Conservation (phyloP, 73 alveolate genomes). For the Halteria grandinella region DNA sequence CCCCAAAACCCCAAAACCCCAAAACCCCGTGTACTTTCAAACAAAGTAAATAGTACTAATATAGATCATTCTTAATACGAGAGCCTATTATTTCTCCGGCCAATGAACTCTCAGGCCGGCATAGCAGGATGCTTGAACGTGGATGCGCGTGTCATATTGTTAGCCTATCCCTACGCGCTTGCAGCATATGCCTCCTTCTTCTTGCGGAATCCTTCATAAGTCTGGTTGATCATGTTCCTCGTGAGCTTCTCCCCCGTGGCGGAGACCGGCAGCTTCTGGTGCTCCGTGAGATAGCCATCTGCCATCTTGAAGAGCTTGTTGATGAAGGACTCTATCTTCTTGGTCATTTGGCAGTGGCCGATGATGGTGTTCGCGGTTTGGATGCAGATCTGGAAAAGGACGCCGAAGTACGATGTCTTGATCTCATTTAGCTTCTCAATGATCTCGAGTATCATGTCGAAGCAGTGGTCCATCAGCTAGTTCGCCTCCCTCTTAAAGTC, state of each 20-base stretch:
- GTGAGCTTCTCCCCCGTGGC: slow-evolving; percentile 37
- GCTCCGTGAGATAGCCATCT: slow-evolving; percentile 47
- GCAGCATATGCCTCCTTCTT: no score
- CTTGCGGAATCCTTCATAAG: slow-evolving; percentile 35
- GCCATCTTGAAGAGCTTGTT: slow-evolving; percentile 65
- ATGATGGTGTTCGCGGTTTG: slow-evolving; percentile 22
- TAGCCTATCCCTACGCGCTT: no score
- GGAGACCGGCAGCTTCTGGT: slow-evolving; percentile 9
- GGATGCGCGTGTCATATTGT: no score
- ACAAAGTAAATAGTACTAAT: no score
- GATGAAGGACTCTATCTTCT: slow-evolving; percentile 44
- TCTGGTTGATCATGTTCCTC: slow-evolving; percentile 30
- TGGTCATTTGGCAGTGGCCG: slow-evolving; percentile 7
- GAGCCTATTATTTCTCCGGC: no score
- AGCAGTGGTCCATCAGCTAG: slow-evolving; percentile 60
- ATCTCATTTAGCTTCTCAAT: slow-evolving; percentile 24
- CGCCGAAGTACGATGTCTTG: slow-evolving; percentile 9
- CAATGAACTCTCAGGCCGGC: no score
- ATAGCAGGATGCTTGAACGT: no score
- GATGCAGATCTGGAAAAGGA: slow-evolving; percentile 14
- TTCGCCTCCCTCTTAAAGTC: slow-evolving; percentile 70
- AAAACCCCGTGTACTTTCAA: no score
- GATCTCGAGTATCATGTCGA: slow-evolving; percentile 43
- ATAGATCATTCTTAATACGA: no score
- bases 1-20: no score